Evolutionary conservation across 192 early-diverging fungal genomes (phyloP).

Genomic region (Backusella tuberculispora): DNA sequence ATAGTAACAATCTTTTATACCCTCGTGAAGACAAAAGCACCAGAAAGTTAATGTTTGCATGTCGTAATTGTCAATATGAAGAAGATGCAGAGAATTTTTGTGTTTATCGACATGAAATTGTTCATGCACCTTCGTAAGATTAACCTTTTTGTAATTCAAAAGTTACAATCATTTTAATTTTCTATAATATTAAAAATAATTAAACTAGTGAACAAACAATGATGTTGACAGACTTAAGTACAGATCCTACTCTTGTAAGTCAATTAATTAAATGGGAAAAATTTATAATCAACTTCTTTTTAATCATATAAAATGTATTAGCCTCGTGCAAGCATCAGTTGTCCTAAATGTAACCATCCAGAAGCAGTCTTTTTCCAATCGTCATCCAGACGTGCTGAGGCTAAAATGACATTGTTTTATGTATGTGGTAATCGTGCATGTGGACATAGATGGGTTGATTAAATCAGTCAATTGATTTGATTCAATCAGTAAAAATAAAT

Average conservation of each 20-base stretch:
- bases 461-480: neutral
- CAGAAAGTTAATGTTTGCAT: conserved; percentile 67
- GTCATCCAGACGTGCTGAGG: conserved; percentile 67
- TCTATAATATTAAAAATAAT: too few species aligned
- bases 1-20: conserved; percentile 82
- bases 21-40: conserved; percentile 68
- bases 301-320: conserved; percentile 21
- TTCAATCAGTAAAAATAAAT: neutral
- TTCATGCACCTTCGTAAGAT: conserved; percentile 56
- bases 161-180: neutral
- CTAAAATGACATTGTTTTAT: conserved; percentile 81
- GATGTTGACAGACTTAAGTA: conserved; percentile 71
- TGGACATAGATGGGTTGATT: conserved; percentile 70
- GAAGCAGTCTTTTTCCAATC: conserved; percentile 82
- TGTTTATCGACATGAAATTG: conserved; percentile 78
- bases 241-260: conserved; percentile 73
- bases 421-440: conserved; percentile 72
- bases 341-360: conserved; percentile 60
- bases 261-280: neutral
- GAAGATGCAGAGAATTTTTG: conserved; percentile 72
- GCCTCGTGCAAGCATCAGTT: conserved; percentile 67
- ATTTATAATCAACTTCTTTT: neutral
- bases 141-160: neutral
- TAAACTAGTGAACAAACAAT: conserved; percentile 66
- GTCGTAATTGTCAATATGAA: conserved; percentile 77